These are phyloP conservation scores for Clarireedia homoeocarpa DNA, from an alignment of 2,329 filamentous ascomycete species.

Conservation along the genomic window DNA sequence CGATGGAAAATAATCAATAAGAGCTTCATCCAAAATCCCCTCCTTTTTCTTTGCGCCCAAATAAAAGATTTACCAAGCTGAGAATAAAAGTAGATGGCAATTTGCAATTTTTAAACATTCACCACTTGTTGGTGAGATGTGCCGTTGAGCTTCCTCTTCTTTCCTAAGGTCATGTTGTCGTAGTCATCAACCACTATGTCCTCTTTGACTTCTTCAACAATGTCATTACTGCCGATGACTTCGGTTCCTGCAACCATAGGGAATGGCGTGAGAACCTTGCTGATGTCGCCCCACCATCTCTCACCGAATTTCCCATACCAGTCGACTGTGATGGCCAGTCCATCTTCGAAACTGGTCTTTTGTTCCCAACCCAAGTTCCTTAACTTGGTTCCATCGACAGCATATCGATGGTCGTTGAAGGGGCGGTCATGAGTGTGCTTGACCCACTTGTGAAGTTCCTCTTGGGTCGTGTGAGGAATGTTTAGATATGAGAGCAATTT, in stretches of 20 bases:
- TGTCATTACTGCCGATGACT: slow-evolving; percentile 36
- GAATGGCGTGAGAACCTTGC: slow-evolving; percentile 60
- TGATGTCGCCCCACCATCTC: slow-evolving; percentile 66
- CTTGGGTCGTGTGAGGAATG: slow-evolving; percentile 41
- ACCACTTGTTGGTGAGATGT: not conserved
- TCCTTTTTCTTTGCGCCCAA: not conserved
- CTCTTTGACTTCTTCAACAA: slow-evolving; percentile 26
- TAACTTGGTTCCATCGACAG: slow-evolving; percentile 63
- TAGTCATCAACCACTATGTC: slow-evolving; percentile 19
- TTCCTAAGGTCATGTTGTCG: slow-evolving; percentile 22
- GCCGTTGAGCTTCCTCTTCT: slow-evolving; percentile 16
- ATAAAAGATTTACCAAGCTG: not conserved
- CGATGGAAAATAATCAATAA: too few species aligned
- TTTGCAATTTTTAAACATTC: not conserved
- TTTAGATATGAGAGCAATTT: slow-evolving; percentile 57
- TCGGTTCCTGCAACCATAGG: slow-evolving; percentile 50
- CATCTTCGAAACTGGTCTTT: slow-evolving; percentile 55
- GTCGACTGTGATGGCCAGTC: slow-evolving; percentile 55
- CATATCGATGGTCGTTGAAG: slow-evolving; percentile 69
- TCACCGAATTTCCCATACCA: slow-evolving; percentile 64
- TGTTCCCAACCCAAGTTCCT: slow-evolving; percentile 61
- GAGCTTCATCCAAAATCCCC: not conserved
- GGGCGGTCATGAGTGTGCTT: slow-evolving; percentile 71
- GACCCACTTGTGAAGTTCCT: slow-evolving; percentile 56
- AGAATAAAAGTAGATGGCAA: too few species aligned